Base-by-base conservation (phyloP, 495 filamentous ascomycete species). In the Penicillium flavigenum region DNA sequence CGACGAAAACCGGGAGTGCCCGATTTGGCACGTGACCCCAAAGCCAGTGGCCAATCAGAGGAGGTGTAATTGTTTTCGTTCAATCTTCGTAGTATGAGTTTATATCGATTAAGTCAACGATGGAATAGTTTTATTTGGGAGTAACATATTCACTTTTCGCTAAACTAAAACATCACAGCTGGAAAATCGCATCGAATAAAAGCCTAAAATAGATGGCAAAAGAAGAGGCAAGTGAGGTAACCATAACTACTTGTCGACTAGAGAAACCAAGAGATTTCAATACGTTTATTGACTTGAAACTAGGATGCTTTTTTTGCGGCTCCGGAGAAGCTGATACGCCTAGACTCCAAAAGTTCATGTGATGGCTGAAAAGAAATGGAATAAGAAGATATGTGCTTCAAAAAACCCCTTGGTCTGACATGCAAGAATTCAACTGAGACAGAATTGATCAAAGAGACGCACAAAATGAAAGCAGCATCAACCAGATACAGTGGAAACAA, bases 1-100 rank as follows among this genome's bases (percentile, higher is more conserved):
- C 64, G 71, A 72, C 65, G 67, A 75, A 74, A 75, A 75, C 69
- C 74, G 72, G 72, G 67, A 68, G 63, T 46, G 59, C 65, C 66
- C 66, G 63, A 66, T 45, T 48, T 20, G 0, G 6, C 44, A 42
- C 48, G 47, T 51, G 54, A 42, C 43, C 27, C 24, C 6, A 20
- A 57, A 31, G 39, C 61, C 54, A 49, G 27, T 26, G 29, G 50
- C 71, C 72, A 75, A 75, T 75, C 66, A 70, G 56, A 55, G 9
- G 39, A 16, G 41, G 17, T 7, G 24, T 44, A 53, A 53, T 53
- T 53, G 51, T 45, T 53, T 50, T 51, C 0, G 42, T 10, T 51
- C 24, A 14, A 38, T 16, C 14, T n/a, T 38, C 1, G 34, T n/a
- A 58, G 46, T 57, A 49, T 51, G 20, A 47, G 16, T 29, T 29